These are phyloP conservation scores for Peronosclerospora sorghi DNA, from an alignment of 352 stramenopile species.

Conservation along the genomic window DNA sequence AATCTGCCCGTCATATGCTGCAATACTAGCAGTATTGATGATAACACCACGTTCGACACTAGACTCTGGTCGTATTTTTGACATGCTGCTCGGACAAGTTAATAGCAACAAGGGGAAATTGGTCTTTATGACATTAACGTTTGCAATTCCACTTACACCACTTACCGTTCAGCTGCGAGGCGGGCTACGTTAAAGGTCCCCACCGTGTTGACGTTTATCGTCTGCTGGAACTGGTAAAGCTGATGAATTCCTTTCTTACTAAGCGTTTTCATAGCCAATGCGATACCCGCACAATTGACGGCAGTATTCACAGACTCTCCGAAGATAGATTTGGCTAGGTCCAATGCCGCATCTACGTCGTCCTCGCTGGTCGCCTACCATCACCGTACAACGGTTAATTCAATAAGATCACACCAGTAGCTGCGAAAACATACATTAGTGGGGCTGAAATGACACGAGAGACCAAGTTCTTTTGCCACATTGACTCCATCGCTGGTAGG, in stretches of 20 bases:
- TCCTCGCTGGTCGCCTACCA: slow-evolving; percentile 86
- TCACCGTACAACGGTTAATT: background rate
- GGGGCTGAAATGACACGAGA: slow-evolving; percentile 72
- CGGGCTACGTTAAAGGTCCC: slow-evolving; percentile 97
- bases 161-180: slow-evolving; percentile 88
- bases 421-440: slow-evolving; percentile 36
- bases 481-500: slow-evolving; percentile 65
- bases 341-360: slow-evolving; percentile 79
- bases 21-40: slow-evolving; percentile 97
- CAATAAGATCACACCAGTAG: background rate
- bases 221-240: slow-evolving; percentile 89
- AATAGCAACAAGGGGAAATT: slow-evolving; percentile 3
- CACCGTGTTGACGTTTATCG: slow-evolving; percentile 93
- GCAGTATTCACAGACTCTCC: slow-evolving; percentile 89
- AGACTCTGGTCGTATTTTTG: slow-evolving; percentile 47
- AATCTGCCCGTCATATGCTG: slow-evolving; percentile 95
- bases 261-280: slow-evolving; percentile 86
- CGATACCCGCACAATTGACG: slow-evolving; percentile 94
- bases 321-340: slow-evolving; percentile 87
- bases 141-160: background rate
- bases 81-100: slow-evolving; percentile 52
- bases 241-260: slow-evolving; percentile 87
- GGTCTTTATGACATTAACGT: background rate
- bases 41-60: slow-evolving; percentile 92
- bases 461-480: slow-evolving; percentile 62